phyloP scores from a whole-genome alignment of 257 asterid species.

The Scutellaria minor region DNA sequence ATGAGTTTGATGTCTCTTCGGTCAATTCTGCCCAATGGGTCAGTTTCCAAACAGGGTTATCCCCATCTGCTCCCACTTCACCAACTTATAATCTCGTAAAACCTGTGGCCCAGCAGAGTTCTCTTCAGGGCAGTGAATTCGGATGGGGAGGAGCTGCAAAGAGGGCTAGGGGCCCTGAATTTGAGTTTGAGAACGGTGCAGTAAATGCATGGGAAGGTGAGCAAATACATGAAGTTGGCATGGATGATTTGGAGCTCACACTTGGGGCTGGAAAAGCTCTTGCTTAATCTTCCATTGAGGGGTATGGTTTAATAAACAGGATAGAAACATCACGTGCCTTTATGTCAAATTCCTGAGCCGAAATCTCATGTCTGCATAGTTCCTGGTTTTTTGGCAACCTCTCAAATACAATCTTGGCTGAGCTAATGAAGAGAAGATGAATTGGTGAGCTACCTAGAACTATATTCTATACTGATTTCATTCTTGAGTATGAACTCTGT shows the following conservation, averaged over 20 bases:
- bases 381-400: neutral
- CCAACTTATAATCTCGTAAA: conserved; percentile 72
- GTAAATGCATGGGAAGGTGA: conserved; percentile 92
- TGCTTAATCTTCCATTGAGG: conserved; percentile 18
- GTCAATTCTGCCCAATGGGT: conserved; percentile 54
- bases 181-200: conserved; percentile 61
- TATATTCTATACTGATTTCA: neutral
- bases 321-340: conserved; percentile 7
- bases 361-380: neutral
- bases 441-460: conserved; percentile 5
- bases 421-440: neutral
- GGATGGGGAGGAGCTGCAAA: conserved; percentile 58
- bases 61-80: conserved; percentile 52
- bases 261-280: conserved; percentile 63
- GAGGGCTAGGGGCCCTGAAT: conserved; percentile 71
- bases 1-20: conserved; percentile 51
- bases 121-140: conserved; percentile 45
- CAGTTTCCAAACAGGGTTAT: conserved; percentile 48
- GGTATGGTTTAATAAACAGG: conserved; percentile 16
- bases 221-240: conserved; percentile 61
- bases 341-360: conserved; percentile 26
- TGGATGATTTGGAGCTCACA: conserved; percentile 80
- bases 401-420: conserved; percentile 6
- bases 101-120: conserved; percentile 47
- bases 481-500: neutral